Evolutionary conservation across 2,329 filamentous ascomycete genomes (phyloP).

Genomic region (Monilinia fructigena): DNA sequence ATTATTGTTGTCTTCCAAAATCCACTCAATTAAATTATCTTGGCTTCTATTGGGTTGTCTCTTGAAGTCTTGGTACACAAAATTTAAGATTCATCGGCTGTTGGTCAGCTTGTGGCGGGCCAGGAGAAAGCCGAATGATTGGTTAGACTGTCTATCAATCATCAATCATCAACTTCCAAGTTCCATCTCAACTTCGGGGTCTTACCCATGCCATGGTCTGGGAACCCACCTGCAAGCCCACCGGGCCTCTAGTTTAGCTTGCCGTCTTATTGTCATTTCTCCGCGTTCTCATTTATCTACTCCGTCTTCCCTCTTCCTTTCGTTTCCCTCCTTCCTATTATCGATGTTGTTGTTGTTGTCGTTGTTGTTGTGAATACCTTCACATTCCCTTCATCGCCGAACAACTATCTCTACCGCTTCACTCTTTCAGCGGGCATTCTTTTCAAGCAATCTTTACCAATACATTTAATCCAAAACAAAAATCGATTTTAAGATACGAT

Average conservation of each 20-base stretch:
- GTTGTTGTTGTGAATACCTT: constrained; percentile 25
- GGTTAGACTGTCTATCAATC: constrained; percentile 13
- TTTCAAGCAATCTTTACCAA: constrained; percentile 28
- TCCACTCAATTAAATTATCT: constrained; percentile 11
- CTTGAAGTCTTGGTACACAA: constrained; percentile 8
- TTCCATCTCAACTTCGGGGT: constrained; percentile 15
- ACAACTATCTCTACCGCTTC: constrained; percentile 65
- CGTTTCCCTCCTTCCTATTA: constrained; percentile 24
- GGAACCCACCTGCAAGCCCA: constrained; percentile 1
- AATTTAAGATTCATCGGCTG: constrained; percentile 14
- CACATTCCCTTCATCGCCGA: constrained; percentile 47
- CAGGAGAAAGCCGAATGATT: not conserved
- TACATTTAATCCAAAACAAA: constrained; percentile 17
- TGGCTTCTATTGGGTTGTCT: constrained; percentile 4
- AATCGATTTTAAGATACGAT: constrained; percentile 29
- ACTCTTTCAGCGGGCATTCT: constrained; percentile 85
- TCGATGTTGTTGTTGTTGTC: constrained; percentile 23
- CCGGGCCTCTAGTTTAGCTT: constrained; percentile 3
- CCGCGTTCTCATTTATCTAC: constrained; percentile 16
- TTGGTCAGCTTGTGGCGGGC: not conserved
- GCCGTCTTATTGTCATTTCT: constrained; percentile 12
- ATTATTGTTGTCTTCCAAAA: not conserved
- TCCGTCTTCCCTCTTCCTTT: constrained; percentile 36
- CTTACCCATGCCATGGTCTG: constrained; percentile 15
- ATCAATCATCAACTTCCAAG: not conserved